phyloP scores from a whole-genome alignment of 108 stramenopile genomes.

The Mayamaea pseudoterrestris region DNA sequence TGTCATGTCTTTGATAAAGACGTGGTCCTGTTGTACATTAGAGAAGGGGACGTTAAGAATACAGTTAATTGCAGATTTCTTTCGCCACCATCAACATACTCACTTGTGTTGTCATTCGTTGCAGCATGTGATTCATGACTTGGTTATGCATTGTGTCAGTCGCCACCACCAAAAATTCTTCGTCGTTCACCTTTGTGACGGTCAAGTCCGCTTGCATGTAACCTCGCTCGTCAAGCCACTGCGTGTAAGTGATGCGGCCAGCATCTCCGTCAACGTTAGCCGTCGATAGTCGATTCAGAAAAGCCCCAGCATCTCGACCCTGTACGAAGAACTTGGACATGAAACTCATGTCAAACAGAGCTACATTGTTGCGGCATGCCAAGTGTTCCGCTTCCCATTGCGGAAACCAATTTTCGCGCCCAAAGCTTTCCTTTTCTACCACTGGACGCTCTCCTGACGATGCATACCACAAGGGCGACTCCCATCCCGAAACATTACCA shows the following conservation, averaged over 20 bases:
- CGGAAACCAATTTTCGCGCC: constrained; percentile 27
- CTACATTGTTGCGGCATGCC: constrained; percentile 41
- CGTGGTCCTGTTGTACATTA: constrained; percentile 22
- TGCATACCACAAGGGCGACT: constrained; percentile 46
- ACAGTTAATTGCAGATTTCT: too few relatives aligned
- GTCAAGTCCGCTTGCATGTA: constrained; percentile 69
- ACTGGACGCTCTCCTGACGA: not conserved
- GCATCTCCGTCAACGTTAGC: constrained; percentile 42
- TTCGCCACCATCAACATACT: too few relatives aligned
- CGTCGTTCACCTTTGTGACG: constrained; percentile 39
- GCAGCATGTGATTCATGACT: constrained; percentile 32
- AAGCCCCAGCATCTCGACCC: constrained; percentile 47
- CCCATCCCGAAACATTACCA: constrained; percentile 62
- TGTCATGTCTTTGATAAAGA: constrained; percentile 40
- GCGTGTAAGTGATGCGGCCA: constrained; percentile 53
- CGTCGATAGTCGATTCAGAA: constrained; percentile 54
- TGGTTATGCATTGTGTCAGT: constrained; percentile 75
- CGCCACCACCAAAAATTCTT: constrained; percentile 50
- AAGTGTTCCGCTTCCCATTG: constrained; percentile 50
- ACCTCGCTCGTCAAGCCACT: constrained; percentile 52
- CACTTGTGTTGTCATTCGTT: constrained; percentile 19
- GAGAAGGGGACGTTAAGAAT: too few relatives aligned
- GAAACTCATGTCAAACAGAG: constrained; percentile 76
- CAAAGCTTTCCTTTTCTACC: constrained; percentile 23
- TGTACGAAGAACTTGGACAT: constrained; percentile 66